Percentiles rank a stretch among this genome's conserved stretches.
phyloP scores from a whole-genome alignment of 2,329 filamentous ascomycete genomes.

The Fusarium compactum region DNA sequence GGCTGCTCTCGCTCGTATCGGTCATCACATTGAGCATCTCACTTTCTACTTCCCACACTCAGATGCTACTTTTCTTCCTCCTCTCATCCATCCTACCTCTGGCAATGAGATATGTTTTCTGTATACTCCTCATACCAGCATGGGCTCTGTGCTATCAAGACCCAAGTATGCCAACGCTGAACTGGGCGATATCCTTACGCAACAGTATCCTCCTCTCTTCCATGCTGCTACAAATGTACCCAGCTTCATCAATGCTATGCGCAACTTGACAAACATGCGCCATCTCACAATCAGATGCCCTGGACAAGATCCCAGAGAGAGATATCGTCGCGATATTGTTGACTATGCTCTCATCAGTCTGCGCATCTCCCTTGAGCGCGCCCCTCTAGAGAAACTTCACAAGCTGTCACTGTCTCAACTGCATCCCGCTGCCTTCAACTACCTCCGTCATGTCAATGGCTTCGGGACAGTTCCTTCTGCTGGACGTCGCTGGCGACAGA shows the following conservation, averaged over 20 bases:
- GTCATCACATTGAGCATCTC: constrained; percentile 81
- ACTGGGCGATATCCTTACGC: constrained; percentile 82
- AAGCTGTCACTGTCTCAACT: constrained; percentile 79
- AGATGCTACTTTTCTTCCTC: constrained; percentile 83
- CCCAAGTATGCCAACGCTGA: constrained; percentile 85
- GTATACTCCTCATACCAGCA: constrained; percentile 81
- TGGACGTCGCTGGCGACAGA: constrained; percentile 79
- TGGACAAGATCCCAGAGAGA: constrained; percentile 74
- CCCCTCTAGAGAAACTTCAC: constrained; percentile 72
- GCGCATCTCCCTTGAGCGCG: constrained; percentile 83
- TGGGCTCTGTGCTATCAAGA: constrained; percentile 69
- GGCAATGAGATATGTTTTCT: constrained; percentile 84
- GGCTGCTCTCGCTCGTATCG: constrained; percentile 80
- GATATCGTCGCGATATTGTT: constrained; percentile 81
- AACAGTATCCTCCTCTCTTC: constrained; percentile 90
- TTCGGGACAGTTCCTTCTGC: constrained; percentile 81
- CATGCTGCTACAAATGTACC: constrained; percentile 90
- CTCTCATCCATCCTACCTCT: constrained; percentile 81
- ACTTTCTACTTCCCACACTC: constrained; percentile 83
- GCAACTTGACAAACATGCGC: constrained; percentile 74
- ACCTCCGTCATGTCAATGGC: constrained; percentile 79
- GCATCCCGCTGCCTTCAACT: constrained; percentile 80
- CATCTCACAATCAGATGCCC: constrained; percentile 84
- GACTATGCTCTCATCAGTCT: constrained; percentile 92
- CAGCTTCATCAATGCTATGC: constrained; percentile 82